These are phyloP conservation scores for Schoenoplectus tabernaemontani DNA, from an alignment of 202 grass and related monocot genomes.

Conservation along the genomic window DNA sequence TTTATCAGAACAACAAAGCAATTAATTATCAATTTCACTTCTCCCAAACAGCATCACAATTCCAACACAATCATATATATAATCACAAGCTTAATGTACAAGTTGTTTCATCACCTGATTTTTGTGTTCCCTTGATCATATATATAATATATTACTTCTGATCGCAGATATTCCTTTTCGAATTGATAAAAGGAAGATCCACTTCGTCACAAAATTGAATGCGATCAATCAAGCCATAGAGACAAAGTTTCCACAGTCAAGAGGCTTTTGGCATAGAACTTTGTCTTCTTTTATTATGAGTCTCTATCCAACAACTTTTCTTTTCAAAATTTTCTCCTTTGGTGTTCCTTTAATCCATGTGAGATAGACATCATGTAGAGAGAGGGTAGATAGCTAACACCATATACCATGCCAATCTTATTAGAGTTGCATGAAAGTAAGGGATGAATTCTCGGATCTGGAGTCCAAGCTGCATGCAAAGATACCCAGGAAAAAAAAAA, in stretches of 20 bases:
- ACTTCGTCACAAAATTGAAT: not conserved
- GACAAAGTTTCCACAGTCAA: conserved; percentile 42
- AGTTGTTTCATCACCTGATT: not conserved
- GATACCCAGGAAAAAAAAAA: conserved; percentile 18
- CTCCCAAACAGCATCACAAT: too few relatives aligned
- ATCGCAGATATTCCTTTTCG: conserved; percentile 2
- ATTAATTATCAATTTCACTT: too few relatives aligned
- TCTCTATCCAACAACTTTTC: conserved; percentile 24
- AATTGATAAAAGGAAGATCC: not conserved
- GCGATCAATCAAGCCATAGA: conserved; percentile 9
- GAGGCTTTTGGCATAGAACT: conserved; percentile 29
- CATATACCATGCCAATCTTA: not conserved
- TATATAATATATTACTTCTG: conserved; percentile 9
- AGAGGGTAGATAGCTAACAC: not conserved
- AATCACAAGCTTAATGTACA: not conserved
- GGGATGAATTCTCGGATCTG: conserved; percentile 49
- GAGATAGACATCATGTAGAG: not conserved
- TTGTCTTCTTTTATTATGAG: conserved; percentile 29
- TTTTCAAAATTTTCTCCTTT: conserved; percentile 19
- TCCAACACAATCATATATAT: not conserved
- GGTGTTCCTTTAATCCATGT: conserved; percentile 19
- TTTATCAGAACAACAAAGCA: too few relatives aligned
- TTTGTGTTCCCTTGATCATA: not conserved
- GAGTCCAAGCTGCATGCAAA: conserved; percentile 28
- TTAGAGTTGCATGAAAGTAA: conserved; percentile 45